Percentiles rank a stretch among this genome's conserved stretches.
phyloP scores from a whole-genome alignment of 768 basidiomycete species.

The Lactarius quietus region DNA sequence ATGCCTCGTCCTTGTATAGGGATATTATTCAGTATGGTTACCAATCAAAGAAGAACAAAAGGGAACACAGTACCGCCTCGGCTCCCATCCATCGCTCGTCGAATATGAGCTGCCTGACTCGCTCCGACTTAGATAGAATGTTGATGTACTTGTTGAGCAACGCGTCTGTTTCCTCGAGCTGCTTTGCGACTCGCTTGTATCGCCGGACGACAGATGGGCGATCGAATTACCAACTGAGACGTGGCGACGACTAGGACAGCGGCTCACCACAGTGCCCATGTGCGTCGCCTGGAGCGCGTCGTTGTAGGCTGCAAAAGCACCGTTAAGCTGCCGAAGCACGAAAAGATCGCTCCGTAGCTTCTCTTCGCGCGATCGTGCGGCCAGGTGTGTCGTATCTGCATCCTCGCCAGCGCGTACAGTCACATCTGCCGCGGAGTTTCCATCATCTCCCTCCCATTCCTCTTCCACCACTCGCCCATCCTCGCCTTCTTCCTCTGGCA shows the following conservation, averaged over 20 bases:
- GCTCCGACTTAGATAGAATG: constrained; percentile 67
- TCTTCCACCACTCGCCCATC: constrained; percentile 25
- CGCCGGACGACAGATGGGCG: background rate
- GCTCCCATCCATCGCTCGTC: constrained; percentile 77
- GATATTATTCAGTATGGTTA: background rate
- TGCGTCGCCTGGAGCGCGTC: constrained; percentile 62
- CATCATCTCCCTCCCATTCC: constrained; percentile 12
- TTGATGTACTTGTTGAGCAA: constrained; percentile 72
- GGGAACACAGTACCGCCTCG: constrained; percentile 49
- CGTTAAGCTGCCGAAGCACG: constrained; percentile 68
- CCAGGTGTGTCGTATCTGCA: constrained; percentile 23
- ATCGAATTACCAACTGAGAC: background rate
- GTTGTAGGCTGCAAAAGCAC: constrained; percentile 63
- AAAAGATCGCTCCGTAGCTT: constrained; percentile 72
- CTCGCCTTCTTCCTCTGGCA: constrained; percentile 23
- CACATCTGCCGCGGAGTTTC: constrained; percentile 26
- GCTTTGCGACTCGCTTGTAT: constrained; percentile 54
- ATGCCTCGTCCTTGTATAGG: constrained; percentile 53
- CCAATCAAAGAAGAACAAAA: background rate
- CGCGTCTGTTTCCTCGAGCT: constrained; percentile 67
- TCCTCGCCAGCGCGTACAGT: constrained; percentile 30
- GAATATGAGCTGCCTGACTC: constrained; percentile 62
- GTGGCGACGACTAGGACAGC: background rate
- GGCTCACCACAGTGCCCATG: constrained; percentile 65
- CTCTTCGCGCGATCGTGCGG: constrained; percentile 53